These are phyloP conservation scores for Paracorniculantispora psalliotae DNA, from an alignment of 2,329 filamentous ascomycete genomes.

Conservation along the genomic window DNA sequence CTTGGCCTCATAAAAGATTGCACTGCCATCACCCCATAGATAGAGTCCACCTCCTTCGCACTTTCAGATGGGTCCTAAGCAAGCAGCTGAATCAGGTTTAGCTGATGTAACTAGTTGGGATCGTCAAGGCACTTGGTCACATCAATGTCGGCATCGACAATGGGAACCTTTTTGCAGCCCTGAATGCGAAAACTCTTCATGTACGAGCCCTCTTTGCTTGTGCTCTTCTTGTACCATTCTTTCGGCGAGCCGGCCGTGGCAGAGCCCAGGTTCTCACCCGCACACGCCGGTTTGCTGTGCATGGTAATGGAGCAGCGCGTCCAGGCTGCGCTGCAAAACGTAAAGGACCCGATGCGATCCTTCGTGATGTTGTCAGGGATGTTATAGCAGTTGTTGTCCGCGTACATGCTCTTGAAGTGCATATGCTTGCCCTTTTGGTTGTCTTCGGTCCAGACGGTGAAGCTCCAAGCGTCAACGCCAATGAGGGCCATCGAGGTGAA, in stretches of 20 bases:
- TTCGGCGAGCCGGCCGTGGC: not conserved
- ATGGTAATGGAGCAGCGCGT: constrained; percentile 2
- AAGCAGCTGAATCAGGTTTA: too few relatives aligned
- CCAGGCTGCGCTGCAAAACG: constrained; percentile 4
- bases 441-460: constrained; percentile 11
- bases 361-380: constrained; percentile 4
- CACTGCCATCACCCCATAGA: too few relatives aligned
- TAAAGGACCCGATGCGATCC: constrained; percentile 7
- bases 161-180: constrained; percentile 11
- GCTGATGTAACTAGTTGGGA: not conserved
- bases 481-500: not conserved
- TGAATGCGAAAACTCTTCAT: constrained; percentile 13
- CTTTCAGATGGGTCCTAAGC: too few relatives aligned
- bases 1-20: too few relatives aligned
- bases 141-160: not conserved
- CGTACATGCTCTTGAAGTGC: constrained; percentile 5
- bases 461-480: constrained; percentile 12
- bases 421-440: not conserved
- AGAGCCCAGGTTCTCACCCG: constrained; percentile 4
- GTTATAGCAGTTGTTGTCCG: constrained; percentile 12
- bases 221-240: constrained; percentile 2
- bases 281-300: not conserved
- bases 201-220: not conserved
- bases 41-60: too few relatives aligned
- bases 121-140: not conserved